phyloP scores from a whole-genome alignment of 2,329 filamentous ascomycete species.

The Piedraia hortae region DNA sequence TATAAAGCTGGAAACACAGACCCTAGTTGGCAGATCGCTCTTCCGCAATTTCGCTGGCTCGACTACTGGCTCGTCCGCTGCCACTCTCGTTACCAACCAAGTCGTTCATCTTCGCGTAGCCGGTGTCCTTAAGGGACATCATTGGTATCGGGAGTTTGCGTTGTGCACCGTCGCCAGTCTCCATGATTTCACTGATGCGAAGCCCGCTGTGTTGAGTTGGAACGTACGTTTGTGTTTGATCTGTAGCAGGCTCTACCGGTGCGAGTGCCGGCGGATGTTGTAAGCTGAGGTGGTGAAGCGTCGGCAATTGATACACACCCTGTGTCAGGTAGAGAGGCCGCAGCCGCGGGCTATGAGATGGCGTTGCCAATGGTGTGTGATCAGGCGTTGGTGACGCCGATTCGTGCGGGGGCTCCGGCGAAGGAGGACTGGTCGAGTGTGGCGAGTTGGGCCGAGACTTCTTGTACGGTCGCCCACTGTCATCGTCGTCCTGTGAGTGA shows the following conservation, averaged over 20 bases:
- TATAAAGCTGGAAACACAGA: too few relatives aligned
- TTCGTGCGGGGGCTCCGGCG: conserved; percentile 86
- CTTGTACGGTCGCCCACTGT: conserved; percentile 80
- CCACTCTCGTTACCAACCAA: conserved; percentile 46
- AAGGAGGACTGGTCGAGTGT: conserved; percentile 83
- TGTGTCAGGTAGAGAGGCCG: conserved; percentile 40
- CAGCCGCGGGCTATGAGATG: conserved; percentile 77
- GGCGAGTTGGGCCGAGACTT: conserved; percentile 80
- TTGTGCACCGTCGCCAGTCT: conserved; percentile 59
- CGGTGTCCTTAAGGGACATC: conserved; percentile 26
- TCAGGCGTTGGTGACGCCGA: conserved; percentile 87
- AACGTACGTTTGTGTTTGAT: conserved; percentile 30
- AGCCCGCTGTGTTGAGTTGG: conserved; percentile 36
- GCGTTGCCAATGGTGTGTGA: conserved; percentile 92
- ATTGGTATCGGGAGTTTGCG: conserved; percentile 77
- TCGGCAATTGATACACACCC: conserved; percentile 62
- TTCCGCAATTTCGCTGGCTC: conserved; percentile 11
- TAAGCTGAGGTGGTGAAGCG: conserved; percentile 46
- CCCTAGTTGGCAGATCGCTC: too few relatives aligned
- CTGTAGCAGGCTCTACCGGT: conserved; percentile 40
- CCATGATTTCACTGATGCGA: conserved; percentile 79
- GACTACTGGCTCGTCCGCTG: conserved; percentile 22
- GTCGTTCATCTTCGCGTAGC: conserved; percentile 43
- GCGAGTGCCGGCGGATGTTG: conserved; percentile 36
- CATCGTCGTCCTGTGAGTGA: conserved; percentile 60